Evolutionary conservation across 805 yeast species (phyloP), one percentile per base, ranked within the genome.

Genomic region (Nakazawaea wyomingensis): DNA sequence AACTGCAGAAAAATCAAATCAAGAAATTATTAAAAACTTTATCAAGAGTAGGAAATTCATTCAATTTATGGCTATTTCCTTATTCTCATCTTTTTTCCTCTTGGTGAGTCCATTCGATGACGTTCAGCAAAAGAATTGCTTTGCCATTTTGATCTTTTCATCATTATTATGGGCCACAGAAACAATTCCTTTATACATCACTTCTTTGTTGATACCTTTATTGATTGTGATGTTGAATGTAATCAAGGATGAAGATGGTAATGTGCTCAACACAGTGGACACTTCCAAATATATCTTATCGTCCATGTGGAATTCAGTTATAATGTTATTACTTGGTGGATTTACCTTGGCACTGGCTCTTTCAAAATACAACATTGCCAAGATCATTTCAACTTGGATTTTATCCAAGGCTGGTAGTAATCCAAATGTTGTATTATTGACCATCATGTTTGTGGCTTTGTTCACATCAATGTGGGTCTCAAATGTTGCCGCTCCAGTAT

Each of bases 81-180:
- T 61, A 0, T 54, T 82, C 0, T 82, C 89, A 16, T 27, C 71
- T 52, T 48, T 68, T 2, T 57, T 82, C 27, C 54, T 82, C 24
- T 49, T 68, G 5, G 67, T 73, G 29, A 74, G 82, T 6, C 82
- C 88, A 1, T 79, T 84, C 48, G 72, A 72, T 20, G 78, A 77
- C 50, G 68, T 64, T 5, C 85, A 83, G 51, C 85, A 82, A 55
- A 72, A 66, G 47, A 79, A 88, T 54, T 88, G 99, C 64, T 74
- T 91, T 57, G 96, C 97, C 0, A 67, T 91, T 4, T 71, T 93
- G 36, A 72, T 85, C 3, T 78, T 86, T 52, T 82, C 96, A 1
- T 89, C 97, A 0, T 57, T 90, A 39, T 66, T 90, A 20, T 91
- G 98, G 99, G 97, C 98, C 0, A 86, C 97, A 9, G 99, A 91